Base-by-base conservation (phyloP, 1,284 basidiomycete genomes). In the Cryptococcus hybrid region DNA sequence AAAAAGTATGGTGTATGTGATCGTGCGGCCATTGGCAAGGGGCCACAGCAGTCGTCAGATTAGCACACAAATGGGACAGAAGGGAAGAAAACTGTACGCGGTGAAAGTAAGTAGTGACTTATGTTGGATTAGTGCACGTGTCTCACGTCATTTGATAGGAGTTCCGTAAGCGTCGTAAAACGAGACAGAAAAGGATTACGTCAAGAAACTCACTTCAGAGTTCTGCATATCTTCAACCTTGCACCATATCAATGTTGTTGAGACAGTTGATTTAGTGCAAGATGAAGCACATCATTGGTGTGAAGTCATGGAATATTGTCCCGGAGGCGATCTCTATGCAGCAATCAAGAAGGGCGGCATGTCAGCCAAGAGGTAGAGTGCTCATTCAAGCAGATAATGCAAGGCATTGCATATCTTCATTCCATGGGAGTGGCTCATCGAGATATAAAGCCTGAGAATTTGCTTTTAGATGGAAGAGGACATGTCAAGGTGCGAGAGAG, bases 271-370 rank as follows among this genome's bases (percentile, higher is more conserved):
- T 79, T 86, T 99, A 64, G 90, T 99, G 34, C 95, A 99, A 73
- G 95, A 99, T 78, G 95, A 99, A 79, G 86, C 83, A 65, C 87
- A 90, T 62, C 88, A 93, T 72, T 99, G 95, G 95, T 99, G 95
- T 75, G 95, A 99, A 78, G 95, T 99, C 60, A 98, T 99, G 96
- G 96, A 99, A 79, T 98, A 94, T 74, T 97, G 95, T 77, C 91
- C 92, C 1, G 95, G 95, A 53, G 94, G 94, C 5, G 94, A 98
- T 79, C 82, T 98, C 39, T 98, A 98, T 73, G 93, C 92, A 24
- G 93, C 93, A 40, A 98, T 98, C 82, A 97, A 97, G 84, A 92
- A 91, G 75, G 95, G 94, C 71, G 86, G 90, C 64, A 96, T 99
- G 92, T 88, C 87, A 87, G 90, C 15, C 87, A 85, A 73, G 93